These are phyloP conservation scores for Plasmodium billcollinsi DNA, from an alignment of 169 alveolate species.

Conservation along the genomic window DNA sequence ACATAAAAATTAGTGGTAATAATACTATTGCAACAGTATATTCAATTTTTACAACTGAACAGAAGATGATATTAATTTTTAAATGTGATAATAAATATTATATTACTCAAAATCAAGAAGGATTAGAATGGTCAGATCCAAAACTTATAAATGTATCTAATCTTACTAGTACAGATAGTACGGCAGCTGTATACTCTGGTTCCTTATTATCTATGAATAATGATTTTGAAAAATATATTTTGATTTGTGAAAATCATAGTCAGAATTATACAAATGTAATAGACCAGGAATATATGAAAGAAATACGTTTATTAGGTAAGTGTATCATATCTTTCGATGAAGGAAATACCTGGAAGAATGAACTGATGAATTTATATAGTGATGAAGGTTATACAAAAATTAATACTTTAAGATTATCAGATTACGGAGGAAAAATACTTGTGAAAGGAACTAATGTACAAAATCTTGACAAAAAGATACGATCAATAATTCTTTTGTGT, in stretches of 20 bases:
- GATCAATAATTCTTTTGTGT: too few species aligned
- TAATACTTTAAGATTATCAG: not conserved
- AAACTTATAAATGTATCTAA: not conserved
- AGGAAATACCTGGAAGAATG: not conserved
- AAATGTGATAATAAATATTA: slow-evolving; percentile 17
- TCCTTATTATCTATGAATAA: slow-evolving; percentile 14
- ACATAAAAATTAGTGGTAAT: not conserved
- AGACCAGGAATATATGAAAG: not conserved
- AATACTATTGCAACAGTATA: not conserved
- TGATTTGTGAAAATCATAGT: slow-evolving; percentile 19
- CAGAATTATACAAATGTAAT: not conserved
- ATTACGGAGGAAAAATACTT: slow-evolving; percentile 9
- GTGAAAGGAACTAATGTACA: slow-evolving; percentile 4
- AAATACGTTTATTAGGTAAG: slow-evolving; percentile 1
- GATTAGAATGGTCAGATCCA: not conserved
- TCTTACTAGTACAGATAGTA: not conserved
- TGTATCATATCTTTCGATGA: not conserved
- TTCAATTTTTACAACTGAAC: slow-evolving; percentile 25
- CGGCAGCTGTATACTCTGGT: slow-evolving; percentile 30
- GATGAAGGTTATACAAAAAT: not conserved
- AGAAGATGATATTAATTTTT: slow-evolving; percentile 23
- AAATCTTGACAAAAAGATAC: too few species aligned
- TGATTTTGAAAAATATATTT: slow-evolving; percentile 34
- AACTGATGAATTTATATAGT: not conserved
- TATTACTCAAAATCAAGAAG: slow-evolving; percentile 2